Evolutionary conservation across 2,329 filamentous ascomycete species (phyloP), one percentile per base, ranked within the genome.

Genomic region (Fusarium albosuccineum): DNA sequence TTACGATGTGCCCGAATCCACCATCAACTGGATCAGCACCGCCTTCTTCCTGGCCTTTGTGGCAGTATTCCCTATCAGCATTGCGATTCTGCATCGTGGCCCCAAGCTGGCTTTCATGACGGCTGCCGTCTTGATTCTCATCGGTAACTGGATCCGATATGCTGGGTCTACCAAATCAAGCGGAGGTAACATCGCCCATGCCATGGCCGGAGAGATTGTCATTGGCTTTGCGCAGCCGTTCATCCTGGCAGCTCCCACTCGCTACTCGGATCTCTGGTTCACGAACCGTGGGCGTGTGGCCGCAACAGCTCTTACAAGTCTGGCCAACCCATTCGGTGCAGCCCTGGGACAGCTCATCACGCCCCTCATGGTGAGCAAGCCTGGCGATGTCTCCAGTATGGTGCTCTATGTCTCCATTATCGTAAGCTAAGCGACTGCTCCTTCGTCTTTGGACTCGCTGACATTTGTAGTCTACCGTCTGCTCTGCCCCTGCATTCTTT

Each of bases 181-280:
- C 78, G 71, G 87, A 26, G 92, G 91, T 50, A 85, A 83, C 69
- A 97, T 92, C 74, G 89, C 89, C 41, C 85, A 92, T 44, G 90
- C 93, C 64, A 93, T 98, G 91, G 90, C 97, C 70, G 95, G 95
- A 5, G 95, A 98, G 81, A 91, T 98, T 76, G 78, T 99, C 62
- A 93, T 92, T 53, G 96, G 95, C 1, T 85, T 97, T 39, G 90
- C 93, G 1, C 96, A 99, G 76, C 94, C 96, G 0, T 98, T 98
- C 77, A 93, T 97, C 11, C 87, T 98, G 9, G 89, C 91, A 7
- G 93, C 95, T 0, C 95, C 96, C 1, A 95, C 96, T 0, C 85
- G 93, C 64, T 99, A 97, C 79, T 96, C 92, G 56, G 94, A 97
- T 76, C 82, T 97, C 62, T 98, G 96, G 96, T 98, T 98, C 80